phyloP scores from a whole-genome alignment of 164 flowering plant genomes.

The Houttuynia cordata region DNA sequence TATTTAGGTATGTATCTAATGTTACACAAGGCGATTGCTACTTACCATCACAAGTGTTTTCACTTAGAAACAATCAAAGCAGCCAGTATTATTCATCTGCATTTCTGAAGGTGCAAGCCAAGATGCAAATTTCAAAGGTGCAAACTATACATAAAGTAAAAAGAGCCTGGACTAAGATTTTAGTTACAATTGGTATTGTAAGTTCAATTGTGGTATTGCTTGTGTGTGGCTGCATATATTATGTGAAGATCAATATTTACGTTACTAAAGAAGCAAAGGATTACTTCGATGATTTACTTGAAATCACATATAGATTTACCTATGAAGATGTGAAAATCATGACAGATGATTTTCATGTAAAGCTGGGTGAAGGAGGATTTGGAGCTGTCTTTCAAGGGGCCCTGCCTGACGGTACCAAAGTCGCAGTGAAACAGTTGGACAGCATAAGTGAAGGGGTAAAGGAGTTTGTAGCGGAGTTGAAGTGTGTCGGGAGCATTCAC shows the following conservation, averaged over 20 bases:
- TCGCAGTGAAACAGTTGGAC: conserved; percentile 22
- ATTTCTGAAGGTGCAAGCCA: background rate
- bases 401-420: conserved; percentile 8
- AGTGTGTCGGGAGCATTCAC: conserved; percentile 13
- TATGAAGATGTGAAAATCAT: background rate
- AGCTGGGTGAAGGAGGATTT: no score
- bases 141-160: background rate
- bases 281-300: background rate
- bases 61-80: no score
- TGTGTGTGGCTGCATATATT: background rate
- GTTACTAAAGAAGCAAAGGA: background rate
- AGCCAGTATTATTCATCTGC: background rate
- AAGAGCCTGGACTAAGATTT: background rate
- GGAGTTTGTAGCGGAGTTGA: conserved; percentile 18
- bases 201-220: background rate
- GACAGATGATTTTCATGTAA: background rate
- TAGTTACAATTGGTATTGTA: background rate
- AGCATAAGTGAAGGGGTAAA: conserved; percentile 15
- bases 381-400: background rate
- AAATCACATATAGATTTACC: background rate
- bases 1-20: no score
- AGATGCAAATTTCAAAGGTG: no score
- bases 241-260: background rate
- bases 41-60: no score
- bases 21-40: no score